phyloP scores from a whole-genome alignment of 768 basidiomycete genomes.

The Hypholoma sublateritium region DNA sequence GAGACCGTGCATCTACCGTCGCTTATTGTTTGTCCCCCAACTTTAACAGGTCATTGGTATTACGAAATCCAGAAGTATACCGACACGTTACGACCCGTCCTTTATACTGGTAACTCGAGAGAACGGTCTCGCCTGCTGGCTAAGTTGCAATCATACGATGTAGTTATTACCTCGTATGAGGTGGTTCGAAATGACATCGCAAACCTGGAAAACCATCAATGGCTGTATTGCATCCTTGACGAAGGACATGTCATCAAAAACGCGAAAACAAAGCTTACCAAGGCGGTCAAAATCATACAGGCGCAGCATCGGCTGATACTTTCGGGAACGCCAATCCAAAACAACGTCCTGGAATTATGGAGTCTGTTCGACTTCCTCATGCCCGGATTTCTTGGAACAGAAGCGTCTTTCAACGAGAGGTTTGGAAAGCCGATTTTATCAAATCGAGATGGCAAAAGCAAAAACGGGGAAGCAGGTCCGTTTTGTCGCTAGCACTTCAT shows the following conservation, averaged over 20 bases:
- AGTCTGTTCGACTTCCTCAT: constrained; percentile 98
- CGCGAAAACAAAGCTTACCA: constrained; percentile 95
- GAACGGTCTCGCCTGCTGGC: constrained; percentile 73
- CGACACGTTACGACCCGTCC: constrained; percentile 76
- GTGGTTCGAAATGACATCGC: constrained; percentile 93
- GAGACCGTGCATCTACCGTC: constrained; percentile 89
- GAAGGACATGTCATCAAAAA: constrained; percentile 99
- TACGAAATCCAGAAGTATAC: constrained; percentile 95
- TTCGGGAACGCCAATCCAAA: constrained; percentile 98
- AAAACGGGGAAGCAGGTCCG: constrained; percentile 91
- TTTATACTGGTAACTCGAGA: constrained; percentile 86
- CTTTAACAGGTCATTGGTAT: constrained; percentile 98
- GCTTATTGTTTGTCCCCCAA: constrained; percentile 94
- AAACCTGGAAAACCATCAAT: constrained; percentile 70
- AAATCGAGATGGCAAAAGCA: constrained; percentile 92
- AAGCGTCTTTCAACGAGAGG: constrained; percentile 89
- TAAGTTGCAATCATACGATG: constrained; percentile 70
- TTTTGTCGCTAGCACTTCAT: constrained; percentile 8
- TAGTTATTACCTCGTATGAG: constrained; percentile 98
- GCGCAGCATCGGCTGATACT: constrained; percentile 94
- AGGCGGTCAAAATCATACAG: constrained; percentile 88
- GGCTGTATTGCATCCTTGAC: constrained; percentile 96
- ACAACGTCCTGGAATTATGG: constrained; percentile 98
- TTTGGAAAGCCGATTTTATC: constrained; percentile 96
- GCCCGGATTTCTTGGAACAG: constrained; percentile 98